phyloP scores from a whole-genome alignment of 1,139 yeast species.

The Suhomyces coccinellae region DNA sequence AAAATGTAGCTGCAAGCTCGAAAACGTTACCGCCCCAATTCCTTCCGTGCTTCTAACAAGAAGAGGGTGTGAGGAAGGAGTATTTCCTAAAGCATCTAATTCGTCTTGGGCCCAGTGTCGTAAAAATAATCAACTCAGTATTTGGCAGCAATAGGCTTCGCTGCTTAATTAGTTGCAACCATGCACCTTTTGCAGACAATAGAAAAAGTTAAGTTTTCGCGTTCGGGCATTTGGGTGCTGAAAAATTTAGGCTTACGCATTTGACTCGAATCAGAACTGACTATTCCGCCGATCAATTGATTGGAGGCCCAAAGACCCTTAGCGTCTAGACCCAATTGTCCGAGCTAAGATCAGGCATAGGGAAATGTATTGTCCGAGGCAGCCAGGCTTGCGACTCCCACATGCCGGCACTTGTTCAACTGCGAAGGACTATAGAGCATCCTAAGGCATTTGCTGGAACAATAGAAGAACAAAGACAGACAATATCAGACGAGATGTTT shows the following conservation, averaged over 20 bases:
- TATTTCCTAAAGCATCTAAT: neutral
- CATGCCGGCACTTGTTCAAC: too few species aligned
- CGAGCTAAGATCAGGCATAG: neutral
- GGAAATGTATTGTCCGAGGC: too few species aligned
- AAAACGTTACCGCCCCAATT: neutral
- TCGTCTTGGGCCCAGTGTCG: neutral
- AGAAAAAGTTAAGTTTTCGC: neutral
- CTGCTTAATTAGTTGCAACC: neutral
- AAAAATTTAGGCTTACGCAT: conserved; percentile 4
- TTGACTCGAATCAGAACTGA: conserved; percentile 2
- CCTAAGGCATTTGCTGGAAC: too few species aligned
- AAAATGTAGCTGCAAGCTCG: neutral
- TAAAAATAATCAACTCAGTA: neutral
- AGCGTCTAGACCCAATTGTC: neutral
- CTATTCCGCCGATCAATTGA: too few species aligned
- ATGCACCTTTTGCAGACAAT: conserved; percentile 8
- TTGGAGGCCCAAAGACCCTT: neutral
- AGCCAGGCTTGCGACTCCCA: too few species aligned
- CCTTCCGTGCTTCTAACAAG: neutral
- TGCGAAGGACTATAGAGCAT: too few species aligned
- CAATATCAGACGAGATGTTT: neutral
- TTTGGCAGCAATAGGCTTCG: neutral
- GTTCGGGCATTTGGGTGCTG: neutral
- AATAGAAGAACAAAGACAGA: too few species aligned
- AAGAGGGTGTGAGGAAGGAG: neutral